Conservation (phyloP, 192 early-diverging fungal species). For the Coemansia aciculifera region DNA sequence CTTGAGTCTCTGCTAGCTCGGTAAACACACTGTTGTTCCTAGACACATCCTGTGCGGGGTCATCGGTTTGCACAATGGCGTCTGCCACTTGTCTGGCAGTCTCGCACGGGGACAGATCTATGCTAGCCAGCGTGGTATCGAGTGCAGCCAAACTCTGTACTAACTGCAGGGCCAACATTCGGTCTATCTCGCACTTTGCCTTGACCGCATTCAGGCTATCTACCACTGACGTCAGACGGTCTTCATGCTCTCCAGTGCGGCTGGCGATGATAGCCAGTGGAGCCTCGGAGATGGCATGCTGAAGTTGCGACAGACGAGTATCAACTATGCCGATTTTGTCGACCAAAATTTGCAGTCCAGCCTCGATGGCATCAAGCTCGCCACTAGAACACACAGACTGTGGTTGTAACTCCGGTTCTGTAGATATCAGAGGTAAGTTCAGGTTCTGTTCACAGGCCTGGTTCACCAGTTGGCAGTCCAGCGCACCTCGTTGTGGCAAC, state of each 20-base stretch:
- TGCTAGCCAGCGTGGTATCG: constrained; percentile 15
- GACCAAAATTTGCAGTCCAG: background rate
- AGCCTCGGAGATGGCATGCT: background rate
- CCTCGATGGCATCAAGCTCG: background rate
- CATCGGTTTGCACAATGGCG: constrained; percentile 5
- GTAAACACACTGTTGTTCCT: constrained; percentile 1
- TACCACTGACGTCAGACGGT: constrained; percentile 5
- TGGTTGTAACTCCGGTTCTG: background rate
- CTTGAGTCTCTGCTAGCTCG: constrained; percentile 10
- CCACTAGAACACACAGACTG: background rate
- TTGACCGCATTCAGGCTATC: constrained; percentile 15
- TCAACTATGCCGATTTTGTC: constrained; percentile 5
- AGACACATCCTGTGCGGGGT: background rate
- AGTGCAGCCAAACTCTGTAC: constrained; percentile 19
- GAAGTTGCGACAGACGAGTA: background rate
- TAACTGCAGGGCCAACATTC: background rate
- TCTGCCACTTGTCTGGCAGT: constrained; percentile 4
- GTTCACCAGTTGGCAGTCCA: constrained; percentile 1
- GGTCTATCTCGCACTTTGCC: constrained; percentile 22
- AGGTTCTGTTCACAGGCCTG: background rate
- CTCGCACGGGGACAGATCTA: background rate
- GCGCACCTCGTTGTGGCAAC: constrained; percentile 5
- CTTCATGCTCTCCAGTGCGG: background rate
- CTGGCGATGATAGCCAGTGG: background rate
- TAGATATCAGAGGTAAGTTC: background rate